Evolutionary conservation across 75 land plant species (phyloP).

Genomic region (Pinus taeda): DNA sequence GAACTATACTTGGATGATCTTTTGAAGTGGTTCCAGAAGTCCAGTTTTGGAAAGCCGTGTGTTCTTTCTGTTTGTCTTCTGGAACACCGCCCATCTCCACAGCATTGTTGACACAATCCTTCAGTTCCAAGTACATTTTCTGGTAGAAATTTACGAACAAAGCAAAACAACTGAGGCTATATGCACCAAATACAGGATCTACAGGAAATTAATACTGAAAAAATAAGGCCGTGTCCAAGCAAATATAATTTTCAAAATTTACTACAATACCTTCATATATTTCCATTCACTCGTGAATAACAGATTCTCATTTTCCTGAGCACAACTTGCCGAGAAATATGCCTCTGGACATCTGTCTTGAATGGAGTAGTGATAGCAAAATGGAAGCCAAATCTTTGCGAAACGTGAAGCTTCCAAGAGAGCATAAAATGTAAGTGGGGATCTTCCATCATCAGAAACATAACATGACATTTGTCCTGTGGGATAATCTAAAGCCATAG

Average conservation of each 20-base stretch:
- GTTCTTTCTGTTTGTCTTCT: neutral
- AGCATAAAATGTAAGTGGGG: conserved; percentile 15
- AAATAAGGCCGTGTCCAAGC: neutral
- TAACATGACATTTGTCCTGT: conserved; percentile 16
- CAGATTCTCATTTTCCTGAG: neutral
- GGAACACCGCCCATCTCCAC: conserved; percentile 10
- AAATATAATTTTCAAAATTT: neutral
- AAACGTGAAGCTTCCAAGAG: conserved; percentile 21
- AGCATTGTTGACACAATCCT: conserved; percentile 3
- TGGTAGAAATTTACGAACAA: neutral
- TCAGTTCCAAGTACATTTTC: conserved; percentile 17
- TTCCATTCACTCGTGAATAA: neutral
- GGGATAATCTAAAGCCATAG: conserved; percentile 22
- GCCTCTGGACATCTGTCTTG: conserved; percentile 46
- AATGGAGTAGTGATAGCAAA: conserved; percentile 39
- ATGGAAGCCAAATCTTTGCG: conserved; percentile 54
- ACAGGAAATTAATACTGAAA: neutral
- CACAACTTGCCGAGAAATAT: conserved; percentile 20
- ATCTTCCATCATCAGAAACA: conserved; percentile 25
- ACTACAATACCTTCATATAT: conserved; percentile 21
- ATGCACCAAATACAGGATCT: neutral
- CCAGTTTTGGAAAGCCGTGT: conserved; percentile 19
- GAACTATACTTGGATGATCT: conserved; percentile 17
- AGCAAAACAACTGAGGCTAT: neutral
- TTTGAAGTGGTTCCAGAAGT: neutral